Evolutionary conservation across 2,329 filamentous ascomycete genomes (phyloP).

Genomic region (Alternaria hordeiaustralica): DNA sequence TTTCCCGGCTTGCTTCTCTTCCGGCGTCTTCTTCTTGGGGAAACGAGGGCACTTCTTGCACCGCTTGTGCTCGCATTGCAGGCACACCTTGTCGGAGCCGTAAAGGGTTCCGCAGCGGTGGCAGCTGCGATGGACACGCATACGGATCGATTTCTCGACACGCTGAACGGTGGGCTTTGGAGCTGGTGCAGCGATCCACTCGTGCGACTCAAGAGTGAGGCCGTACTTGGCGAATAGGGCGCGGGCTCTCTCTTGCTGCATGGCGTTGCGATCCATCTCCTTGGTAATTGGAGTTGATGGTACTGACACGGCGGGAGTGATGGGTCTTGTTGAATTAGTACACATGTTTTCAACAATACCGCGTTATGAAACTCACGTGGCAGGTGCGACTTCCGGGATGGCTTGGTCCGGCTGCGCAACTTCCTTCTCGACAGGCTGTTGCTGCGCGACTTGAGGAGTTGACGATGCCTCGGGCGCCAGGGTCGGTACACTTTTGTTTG

Average conservation of each 20-base stretch:
- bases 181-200: constrained; percentile 40
- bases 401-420: constrained; percentile 3
- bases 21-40: constrained; percentile 66
- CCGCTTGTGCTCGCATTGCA: constrained; percentile 76
- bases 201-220: constrained; percentile 49
- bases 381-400: constrained; percentile 7
- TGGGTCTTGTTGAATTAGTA: constrained; percentile 10
- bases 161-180: constrained; percentile 53
- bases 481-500: constrained; percentile 23
- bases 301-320: constrained; percentile 3
- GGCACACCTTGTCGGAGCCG: constrained; percentile 74
- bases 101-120: constrained; percentile 81
- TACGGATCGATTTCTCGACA: constrained; percentile 76
- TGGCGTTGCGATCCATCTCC: constrained; percentile 39
- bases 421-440: constrained; percentile 5
- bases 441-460: constrained; percentile 5
- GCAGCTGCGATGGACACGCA: constrained; percentile 79
- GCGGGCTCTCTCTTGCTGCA: constrained; percentile 49
- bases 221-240: constrained; percentile 53
- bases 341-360: not conserved
- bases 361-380: constrained; percentile 6
- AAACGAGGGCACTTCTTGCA: constrained; percentile 82
- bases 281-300: constrained; percentile 19
- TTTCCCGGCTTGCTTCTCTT: constrained; percentile 40
- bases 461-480: constrained; percentile 15